Evolutionary conservation across 2,329 filamentous ascomycete genomes (phyloP).

Genomic region (Blastomyces gilchristii): DNA sequence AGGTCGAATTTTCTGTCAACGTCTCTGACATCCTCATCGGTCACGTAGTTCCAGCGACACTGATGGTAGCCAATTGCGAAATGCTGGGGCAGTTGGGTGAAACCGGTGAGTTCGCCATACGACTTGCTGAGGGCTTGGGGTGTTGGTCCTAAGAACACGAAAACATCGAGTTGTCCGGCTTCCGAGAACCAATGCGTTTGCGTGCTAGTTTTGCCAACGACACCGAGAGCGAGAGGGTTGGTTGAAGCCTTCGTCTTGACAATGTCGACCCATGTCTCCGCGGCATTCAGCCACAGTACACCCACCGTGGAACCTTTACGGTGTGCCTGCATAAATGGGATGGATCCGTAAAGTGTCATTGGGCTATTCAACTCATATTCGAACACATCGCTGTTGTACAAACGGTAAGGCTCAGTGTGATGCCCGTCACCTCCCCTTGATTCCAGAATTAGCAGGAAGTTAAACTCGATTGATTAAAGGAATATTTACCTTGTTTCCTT

Average conservation of each 20-base stretch:
- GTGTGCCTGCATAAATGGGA: slow-evolving; percentile 96
- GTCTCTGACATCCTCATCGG: slow-evolving; percentile 91
- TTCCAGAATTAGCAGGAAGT: slow-evolving; percentile 17
- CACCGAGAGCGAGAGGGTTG: slow-evolving; percentile 68
- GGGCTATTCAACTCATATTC: slow-evolving; percentile 95
- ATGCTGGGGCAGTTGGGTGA: slow-evolving; percentile 80
- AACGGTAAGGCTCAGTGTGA: slow-evolving; percentile 77
- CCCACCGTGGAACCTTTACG: slow-evolving; percentile 87
- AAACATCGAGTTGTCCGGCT: slow-evolving; percentile 77
- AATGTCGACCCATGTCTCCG: slow-evolving; percentile 96
- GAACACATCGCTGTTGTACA: slow-evolving; percentile 96
- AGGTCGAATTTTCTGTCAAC: slow-evolving; percentile 96
- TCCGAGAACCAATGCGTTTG: slow-evolving; percentile 97
- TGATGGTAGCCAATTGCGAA: slow-evolving; percentile 93
- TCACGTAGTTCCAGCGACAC: slow-evolving; percentile 98
- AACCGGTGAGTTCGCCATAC: slow-evolving; percentile 85
- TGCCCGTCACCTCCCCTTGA: slow-evolving; percentile 65
- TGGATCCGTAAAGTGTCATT: slow-evolving; percentile 96
- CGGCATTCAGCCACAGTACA: slow-evolving; percentile 94
- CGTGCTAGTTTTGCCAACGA: slow-evolving; percentile 60
- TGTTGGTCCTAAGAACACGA: slow-evolving; percentile 84
- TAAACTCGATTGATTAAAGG: not conserved
- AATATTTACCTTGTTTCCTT: slow-evolving; percentile 64
- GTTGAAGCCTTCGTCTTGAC: slow-evolving; percentile 63
- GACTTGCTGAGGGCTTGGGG: slow-evolving; percentile 69